phyloP scores from a whole-genome alignment of 345 rosid species.

The Boechera divaricarpa region DNA sequence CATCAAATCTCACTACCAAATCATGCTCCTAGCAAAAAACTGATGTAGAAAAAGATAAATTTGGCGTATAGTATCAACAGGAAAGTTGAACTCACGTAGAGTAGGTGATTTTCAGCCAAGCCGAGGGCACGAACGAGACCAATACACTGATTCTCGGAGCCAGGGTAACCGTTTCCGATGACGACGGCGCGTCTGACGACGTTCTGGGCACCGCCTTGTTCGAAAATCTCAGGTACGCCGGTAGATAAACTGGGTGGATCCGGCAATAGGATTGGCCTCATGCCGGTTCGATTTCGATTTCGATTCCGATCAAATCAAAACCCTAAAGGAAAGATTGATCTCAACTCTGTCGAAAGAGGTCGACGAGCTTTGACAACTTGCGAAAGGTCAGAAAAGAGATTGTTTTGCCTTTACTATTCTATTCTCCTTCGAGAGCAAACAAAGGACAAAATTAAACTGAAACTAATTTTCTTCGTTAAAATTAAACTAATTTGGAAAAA shows the following conservation, averaged over 20 bases:
- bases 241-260: slow-evolving; percentile 72
- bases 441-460: too few relatives aligned
- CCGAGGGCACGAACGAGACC: slow-evolving; percentile 93
- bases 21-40: neutral
- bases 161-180: slow-evolving; percentile 82
- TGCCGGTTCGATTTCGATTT: slow-evolving; percentile 38
- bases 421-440: neutral
- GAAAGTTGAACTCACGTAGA: slow-evolving; percentile 55
- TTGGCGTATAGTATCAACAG: too few relatives aligned
- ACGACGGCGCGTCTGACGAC: slow-evolving; percentile 88
- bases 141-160: slow-evolving; percentile 90
- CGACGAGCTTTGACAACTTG: slow-evolving; percentile 34
- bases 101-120: slow-evolving; percentile 61
- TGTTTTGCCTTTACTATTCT: neutral
- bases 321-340: slow-evolving; percentile 26
- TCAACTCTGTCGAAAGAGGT: slow-evolving; percentile 1
- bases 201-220: slow-evolving; percentile 68
- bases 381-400: slow-evolving; percentile 4
- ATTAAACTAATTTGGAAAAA: too few relatives aligned
- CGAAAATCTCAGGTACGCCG: slow-evolving; percentile 94
- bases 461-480: too few relatives aligned
- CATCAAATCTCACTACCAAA: neutral
- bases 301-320: slow-evolving; percentile 22
- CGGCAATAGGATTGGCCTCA: slow-evolving; percentile 91
- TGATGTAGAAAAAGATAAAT: too few relatives aligned